Evolutionary conservation across 495 filamentous ascomycete genomes (phyloP), one percentile per base, ranked within the genome.

Genomic region (Neurospora sp.): DNA sequence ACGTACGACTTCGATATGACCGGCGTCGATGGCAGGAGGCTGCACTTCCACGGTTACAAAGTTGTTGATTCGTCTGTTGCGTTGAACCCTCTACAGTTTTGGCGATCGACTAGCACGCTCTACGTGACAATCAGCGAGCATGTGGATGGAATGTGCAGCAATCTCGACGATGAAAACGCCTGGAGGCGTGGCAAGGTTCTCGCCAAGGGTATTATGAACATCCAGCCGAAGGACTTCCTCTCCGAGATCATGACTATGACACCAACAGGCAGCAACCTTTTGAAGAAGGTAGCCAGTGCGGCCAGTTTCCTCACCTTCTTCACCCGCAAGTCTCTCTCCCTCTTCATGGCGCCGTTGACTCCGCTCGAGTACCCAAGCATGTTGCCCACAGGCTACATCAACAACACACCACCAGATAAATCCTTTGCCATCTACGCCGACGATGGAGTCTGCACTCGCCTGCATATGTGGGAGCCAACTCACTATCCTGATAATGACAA

Each of bases 41-140:
- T 88, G 45, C 84, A 87, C 74, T 87, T 92, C 71, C 82, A 89
- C 72, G 90, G 89, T 9, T 87, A 86, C 77, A 91, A 92, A 79
- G 80, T 89, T 6, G 83, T 93, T 40, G 85, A 90, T 78, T 86
- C 87, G 6, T 86, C 81, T 0, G 85, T 88, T 39, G 85, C 89
- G 1, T 81, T 91, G 71, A 85, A 85, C 1, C 79, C 84, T 12
- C 71, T 78, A 8, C 80, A 83, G 53, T 87, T 89, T 70, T 92
- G 90, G 90, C 82, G 83, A 71, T 87, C 89, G 9, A 89, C 90
- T 9, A 89, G 87, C 22, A 90, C 89, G 1, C 83, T 92, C 14
- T 90, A 91, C 71, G 85, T 89, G 65, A 88, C 83, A 10, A 78
- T 86, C 74, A 83, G 83, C 69, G 81, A 85, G 71, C 75, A 79